Percentiles rank a stretch among this genome's conserved stretches.
Evolutionary conservation across 2,329 filamentous ascomycete species (phyloP).

Genomic region (Curvularia verruculosa): DNA sequence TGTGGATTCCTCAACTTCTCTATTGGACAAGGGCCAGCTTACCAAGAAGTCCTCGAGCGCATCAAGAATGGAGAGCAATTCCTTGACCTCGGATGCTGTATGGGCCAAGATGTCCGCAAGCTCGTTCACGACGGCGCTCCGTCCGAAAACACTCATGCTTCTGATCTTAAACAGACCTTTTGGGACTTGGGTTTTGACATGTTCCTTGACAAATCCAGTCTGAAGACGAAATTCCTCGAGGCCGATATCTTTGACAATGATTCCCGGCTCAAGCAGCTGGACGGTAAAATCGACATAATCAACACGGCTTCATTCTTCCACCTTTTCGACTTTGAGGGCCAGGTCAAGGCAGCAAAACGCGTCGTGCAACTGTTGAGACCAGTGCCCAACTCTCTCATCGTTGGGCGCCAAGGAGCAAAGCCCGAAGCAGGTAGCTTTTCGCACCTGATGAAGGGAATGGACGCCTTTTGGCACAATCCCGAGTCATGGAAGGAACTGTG

Average conservation of each 20-base stretch:
- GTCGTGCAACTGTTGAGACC: slow-evolving; percentile 44
- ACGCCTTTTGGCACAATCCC: slow-evolving; percentile 47
- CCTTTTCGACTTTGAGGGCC: slow-evolving; percentile 51
- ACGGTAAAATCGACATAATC: slow-evolving; percentile 52
- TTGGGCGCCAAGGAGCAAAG: slow-evolving; percentile 50
- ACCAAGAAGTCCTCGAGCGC: slow-evolving; percentile 43
- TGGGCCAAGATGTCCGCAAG: slow-evolving; percentile 56
- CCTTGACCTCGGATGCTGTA: slow-evolving; percentile 54
- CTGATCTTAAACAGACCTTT: slow-evolving; percentile 53
- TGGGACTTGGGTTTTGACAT: slow-evolving; percentile 60
- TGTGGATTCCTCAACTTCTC: slow-evolving; percentile 47
- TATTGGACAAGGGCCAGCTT: slow-evolving; percentile 33
- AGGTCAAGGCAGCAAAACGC: slow-evolving; percentile 46
- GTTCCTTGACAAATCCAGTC: slow-evolving; percentile 45
- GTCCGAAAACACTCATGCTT: slow-evolving; percentile 48
- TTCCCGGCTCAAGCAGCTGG: slow-evolving; percentile 42
- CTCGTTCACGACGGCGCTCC: slow-evolving; percentile 53
- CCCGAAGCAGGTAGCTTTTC: slow-evolving; percentile 35
- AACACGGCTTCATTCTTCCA: slow-evolving; percentile 54
- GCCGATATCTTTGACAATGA: slow-evolving; percentile 54
- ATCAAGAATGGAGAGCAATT: slow-evolving; percentile 44
- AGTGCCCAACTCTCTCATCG: slow-evolving; percentile 43
- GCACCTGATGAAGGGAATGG: slow-evolving; percentile 22
- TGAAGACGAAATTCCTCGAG: slow-evolving; percentile 59
- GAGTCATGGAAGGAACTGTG: slow-evolving; percentile 48